Conservation (phyloP, 768 basidiomycete genomes). For the Tylopilus sp. region DNA sequence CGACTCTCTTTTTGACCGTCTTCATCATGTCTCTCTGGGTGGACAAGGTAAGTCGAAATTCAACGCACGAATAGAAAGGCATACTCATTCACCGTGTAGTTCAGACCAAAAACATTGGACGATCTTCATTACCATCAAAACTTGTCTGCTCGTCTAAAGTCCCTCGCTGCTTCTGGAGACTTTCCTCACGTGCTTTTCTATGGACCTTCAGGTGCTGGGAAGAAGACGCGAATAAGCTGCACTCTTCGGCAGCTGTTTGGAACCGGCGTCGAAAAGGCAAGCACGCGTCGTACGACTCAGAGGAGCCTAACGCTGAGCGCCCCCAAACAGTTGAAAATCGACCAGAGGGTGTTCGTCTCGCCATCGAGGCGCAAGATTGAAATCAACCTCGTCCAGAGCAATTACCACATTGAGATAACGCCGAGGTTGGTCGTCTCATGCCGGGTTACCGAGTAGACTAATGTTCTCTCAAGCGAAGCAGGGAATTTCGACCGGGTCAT, state of each 20-base stretch:
- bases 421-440: slow-evolving; percentile 62
- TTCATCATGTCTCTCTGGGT: slow-evolving; percentile 65
- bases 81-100: slow-evolving; percentile 42
- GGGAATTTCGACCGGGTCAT: slow-evolving; percentile 94
- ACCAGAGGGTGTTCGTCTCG: slow-evolving; percentile 93
- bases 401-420: slow-evolving; percentile 96
- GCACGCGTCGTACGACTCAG: slow-evolving; percentile 12
- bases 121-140: slow-evolving; percentile 85
- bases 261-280: slow-evolving; percentile 86
- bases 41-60: slow-evolving; percentile 36
- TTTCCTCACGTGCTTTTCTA: slow-evolving; percentile 99
- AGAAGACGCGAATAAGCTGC: slow-evolving; percentile 94
- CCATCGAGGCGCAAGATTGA: slow-evolving; percentile 93
- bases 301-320: background rate
- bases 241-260: slow-evolving; percentile 89
- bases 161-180: slow-evolving; percentile 84
- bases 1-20: background rate
- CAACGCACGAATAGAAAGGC: background rate
- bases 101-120: slow-evolving; percentile 80
- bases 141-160: slow-evolving; percentile 75
- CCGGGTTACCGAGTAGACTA: background rate
- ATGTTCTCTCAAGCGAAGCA: slow-evolving; percentile 67
- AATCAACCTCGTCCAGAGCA: slow-evolving; percentile 95
- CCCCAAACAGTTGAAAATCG: slow-evolving; percentile 80
- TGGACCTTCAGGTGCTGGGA: slow-evolving; percentile 94